Evolutionary conservation across 2,329 filamentous ascomycete species (phyloP), one percentile per base, ranked within the genome.

Genomic region (Colletotrichum cuscutae): DNA sequence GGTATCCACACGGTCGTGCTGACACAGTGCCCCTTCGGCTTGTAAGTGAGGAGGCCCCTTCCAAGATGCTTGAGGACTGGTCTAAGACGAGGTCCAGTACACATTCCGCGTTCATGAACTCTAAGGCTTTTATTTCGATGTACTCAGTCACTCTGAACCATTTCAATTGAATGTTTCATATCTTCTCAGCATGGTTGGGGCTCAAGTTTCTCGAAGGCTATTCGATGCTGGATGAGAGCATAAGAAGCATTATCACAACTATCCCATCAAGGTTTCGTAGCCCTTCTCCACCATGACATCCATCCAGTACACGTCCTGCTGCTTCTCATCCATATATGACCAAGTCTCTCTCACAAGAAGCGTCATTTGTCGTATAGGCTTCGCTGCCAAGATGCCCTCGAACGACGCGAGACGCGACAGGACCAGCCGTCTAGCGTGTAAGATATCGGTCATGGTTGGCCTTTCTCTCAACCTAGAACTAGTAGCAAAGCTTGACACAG

Each of bases 271-370:
- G 8, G 78, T 79, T 66, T 79, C 78, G 24, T 75, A 85, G 77
- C 65, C 52, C 28, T 22, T 58, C 4, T 68, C 35, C 24, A 53
- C 58, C 65, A 63, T 64, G 1, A 87, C 80, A 74, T 86, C 84
- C 71, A 86, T 81, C 85, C 85, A 87, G 73, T 86, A 85, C 6
- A 79, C 78, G 12, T 85, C 68, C 13, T 61, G 28, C 5, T 65
- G 46, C 3, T 19, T 35, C 8, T 35, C 19, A 28, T 66, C 67
- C 56, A 80, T 79, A 72, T 80, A 77, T 49, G 81, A 77, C 84
- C 84, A 86, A 3, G 83, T 83, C 75, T 86, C 83, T 61, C 82
- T 82, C 57, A 85, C 79, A 13, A 86, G 76, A 28, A 81, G 80
- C 60, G 84, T 79, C 79, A 81, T 83, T 74, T 79, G 82, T 66